Evolutionary conservation across 129 eudicot genomes (phyloP).

Genomic region (Artemisia tridentata): DNA sequence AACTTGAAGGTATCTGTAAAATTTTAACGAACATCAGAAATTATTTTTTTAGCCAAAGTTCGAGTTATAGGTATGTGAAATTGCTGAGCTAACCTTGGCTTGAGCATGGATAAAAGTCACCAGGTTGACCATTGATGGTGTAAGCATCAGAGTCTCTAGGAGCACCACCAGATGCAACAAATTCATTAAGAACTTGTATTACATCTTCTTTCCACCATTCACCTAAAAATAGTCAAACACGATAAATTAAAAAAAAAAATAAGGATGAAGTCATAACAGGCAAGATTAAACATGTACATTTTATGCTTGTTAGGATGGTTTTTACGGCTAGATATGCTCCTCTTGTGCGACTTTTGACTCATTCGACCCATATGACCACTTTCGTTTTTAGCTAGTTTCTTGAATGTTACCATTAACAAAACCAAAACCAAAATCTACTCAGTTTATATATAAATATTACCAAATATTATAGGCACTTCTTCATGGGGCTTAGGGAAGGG

Average conservation of each 20-base stretch:
- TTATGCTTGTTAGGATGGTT: too few relatives aligned
- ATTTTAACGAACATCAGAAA: not conserved
- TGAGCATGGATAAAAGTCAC: slow-evolving; percentile 47
- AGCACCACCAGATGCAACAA: slow-evolving; percentile 36
- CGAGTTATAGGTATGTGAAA: not conserved
- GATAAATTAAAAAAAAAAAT: not conserved
- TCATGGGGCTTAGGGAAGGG: slow-evolving; percentile 54
- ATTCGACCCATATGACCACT: too few relatives aligned
- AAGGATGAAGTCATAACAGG: not conserved
- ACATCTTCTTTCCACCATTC: slow-evolving; percentile 53
- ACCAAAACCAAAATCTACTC: not conserved
- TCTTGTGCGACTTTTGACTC: too few relatives aligned
- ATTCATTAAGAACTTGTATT: slow-evolving; percentile 25
- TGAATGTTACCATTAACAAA: too few relatives aligned
- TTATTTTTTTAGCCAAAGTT: not conserved
- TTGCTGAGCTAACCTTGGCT: slow-evolving; percentile 20
- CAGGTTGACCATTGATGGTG: slow-evolving; percentile 53
- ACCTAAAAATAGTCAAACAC: slow-evolving; percentile 15
- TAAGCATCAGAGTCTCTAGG: slow-evolving; percentile 51
- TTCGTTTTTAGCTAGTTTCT: too few relatives aligned
- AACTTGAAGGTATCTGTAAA: slow-evolving; percentile 38
- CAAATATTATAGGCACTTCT: slow-evolving; percentile 57
- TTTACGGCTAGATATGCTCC: too few relatives aligned
- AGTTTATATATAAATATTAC: slow-evolving; percentile 18
- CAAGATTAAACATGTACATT: too few relatives aligned